phyloP scores from a whole-genome alignment of 805 yeast genomes.

The Candida maltosa region DNA sequence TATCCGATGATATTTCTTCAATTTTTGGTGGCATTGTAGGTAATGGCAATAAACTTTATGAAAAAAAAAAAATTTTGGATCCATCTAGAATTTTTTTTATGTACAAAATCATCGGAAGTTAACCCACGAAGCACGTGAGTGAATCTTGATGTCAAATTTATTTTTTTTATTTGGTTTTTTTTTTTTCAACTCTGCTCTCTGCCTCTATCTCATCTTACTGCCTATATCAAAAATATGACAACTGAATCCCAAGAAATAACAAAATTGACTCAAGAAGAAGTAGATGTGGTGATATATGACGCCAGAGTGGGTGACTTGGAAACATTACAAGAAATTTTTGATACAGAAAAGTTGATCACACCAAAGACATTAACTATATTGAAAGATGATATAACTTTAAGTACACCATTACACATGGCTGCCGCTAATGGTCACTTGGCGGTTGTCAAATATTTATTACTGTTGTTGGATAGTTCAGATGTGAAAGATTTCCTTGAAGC shows the following conservation, averaged over 20 bases:
- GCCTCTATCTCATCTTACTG: too few relatives aligned
- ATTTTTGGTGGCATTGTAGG: slow-evolving; percentile 9
- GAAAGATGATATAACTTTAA: slow-evolving; percentile 59
- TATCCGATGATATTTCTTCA: slow-evolving; percentile 2
- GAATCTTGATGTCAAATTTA: too few relatives aligned
- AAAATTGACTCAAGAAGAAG: slow-evolving; percentile 63
- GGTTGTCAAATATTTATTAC: slow-evolving; percentile 57
- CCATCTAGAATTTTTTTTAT: too few relatives aligned
- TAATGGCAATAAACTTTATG: too few relatives aligned
- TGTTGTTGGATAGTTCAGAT: slow-evolving; percentile 42
- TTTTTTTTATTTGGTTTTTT: too few relatives aligned
- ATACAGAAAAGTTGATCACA: slow-evolving; percentile 51
- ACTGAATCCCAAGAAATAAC: slow-evolving; percentile 13
- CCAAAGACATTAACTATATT: slow-evolving; percentile 42
- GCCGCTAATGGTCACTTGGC: slow-evolving; percentile 89
- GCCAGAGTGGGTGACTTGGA: slow-evolving; percentile 88
- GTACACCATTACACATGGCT: slow-evolving; percentile 91
- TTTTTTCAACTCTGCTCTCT: too few relatives aligned
- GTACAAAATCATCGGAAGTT: too few relatives aligned
- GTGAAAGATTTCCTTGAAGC: slow-evolving; percentile 31
- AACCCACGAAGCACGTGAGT: too few relatives aligned
- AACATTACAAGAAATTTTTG: slow-evolving; percentile 64
- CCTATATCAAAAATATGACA: too few relatives aligned
- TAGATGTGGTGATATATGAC: slow-evolving; percentile 76
- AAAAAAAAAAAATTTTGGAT: too few relatives aligned